Conservation (phyloP, 495 filamentous ascomycete genomes). For the Lophiotrema nucula region DNA sequence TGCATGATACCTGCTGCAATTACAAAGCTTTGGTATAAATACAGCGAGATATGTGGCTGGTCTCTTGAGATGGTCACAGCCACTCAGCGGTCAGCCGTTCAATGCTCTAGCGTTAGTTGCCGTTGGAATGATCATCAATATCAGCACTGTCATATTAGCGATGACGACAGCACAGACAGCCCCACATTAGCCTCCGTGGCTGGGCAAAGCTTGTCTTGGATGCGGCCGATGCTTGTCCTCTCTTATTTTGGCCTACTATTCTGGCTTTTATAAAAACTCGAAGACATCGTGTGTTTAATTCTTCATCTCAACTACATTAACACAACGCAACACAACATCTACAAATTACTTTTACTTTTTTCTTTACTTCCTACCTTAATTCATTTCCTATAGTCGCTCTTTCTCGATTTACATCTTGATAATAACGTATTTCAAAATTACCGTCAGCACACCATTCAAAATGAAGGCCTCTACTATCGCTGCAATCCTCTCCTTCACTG, state of each 20-base stretch:
- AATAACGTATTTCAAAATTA: not conserved
- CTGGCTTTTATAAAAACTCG: not conserved
- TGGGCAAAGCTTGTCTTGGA: not conserved
- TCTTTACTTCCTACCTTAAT: not conserved
- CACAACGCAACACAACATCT: not conserved
- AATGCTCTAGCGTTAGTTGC: too few relatives aligned
- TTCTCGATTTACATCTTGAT: too few relatives aligned
- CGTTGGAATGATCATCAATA: not conserved
- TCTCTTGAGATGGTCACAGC: too few relatives aligned
- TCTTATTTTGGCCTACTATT: not conserved
- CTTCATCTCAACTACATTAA: not conserved
- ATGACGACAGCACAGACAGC: not conserved
- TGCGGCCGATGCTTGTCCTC: not conserved
- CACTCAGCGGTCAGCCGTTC: too few relatives aligned
- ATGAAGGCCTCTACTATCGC: constrained; percentile 4
- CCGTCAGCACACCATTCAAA: not conserved
- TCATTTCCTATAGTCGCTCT: not conserved
- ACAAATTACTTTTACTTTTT: not conserved
- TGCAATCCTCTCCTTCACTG: not conserved
- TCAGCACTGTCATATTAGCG: not conserved
- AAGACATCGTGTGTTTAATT: not conserved
- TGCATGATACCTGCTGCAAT: too few relatives aligned
- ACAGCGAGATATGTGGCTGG: too few relatives aligned
- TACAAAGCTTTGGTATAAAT: too few relatives aligned
- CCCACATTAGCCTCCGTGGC: not conserved